Base-by-base conservation (phyloP, 1,284 basidiomycete genomes). In the Leccinum subfulvum region DNA sequence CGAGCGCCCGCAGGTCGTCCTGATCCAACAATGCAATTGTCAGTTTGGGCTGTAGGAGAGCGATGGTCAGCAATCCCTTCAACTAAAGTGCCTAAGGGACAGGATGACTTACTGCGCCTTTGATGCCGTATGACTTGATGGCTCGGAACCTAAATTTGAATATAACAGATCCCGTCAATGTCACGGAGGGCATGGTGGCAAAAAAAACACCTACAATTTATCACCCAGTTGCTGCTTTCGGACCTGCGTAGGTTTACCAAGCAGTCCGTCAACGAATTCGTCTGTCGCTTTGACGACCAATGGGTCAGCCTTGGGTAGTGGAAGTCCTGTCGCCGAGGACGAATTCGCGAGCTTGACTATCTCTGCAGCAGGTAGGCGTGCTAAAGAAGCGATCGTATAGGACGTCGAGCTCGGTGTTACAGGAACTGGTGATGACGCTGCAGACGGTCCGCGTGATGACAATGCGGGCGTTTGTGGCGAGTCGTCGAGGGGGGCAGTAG, bases 191-290 rank as follows among this genome's bases (percentile, higher is more conserved):
- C 6, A 23, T 13, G 9, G 39, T 3, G 9, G 8, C 35, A 3
- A 53, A 63, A 51, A 3, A 37, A 33, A 33, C 62, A 80, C 87
- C 62, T 68, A 91, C 86, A 94, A 73, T 74, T 90, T 90, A 70
- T 92, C 89, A 33, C 92, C 92, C 30, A 95, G 75, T 66, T 84
- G 80, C 73, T 96, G 94, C 77, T 96, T 96, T 79, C 91, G 90
- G 66, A 81, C 77, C 63, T 86, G 85, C 28, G 82, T 69, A 2
- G 86, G 79, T 75, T 89, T 86, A 60, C 85, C 84, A 59, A 81
- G 70, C 18, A 96, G 72, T 44, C 82, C 77, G 70, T 95, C 89
- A 63, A 95, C 82, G 73, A 94, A 95, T 58, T 87, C 84, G 69
- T 92, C 86, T 7, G 92, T 95, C 2, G 85, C 83, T 69, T 85